phyloP scores from a whole-genome alignment of 2,329 filamentous ascomycete genomes.

The Aureobasidium leucospermi region DNA sequence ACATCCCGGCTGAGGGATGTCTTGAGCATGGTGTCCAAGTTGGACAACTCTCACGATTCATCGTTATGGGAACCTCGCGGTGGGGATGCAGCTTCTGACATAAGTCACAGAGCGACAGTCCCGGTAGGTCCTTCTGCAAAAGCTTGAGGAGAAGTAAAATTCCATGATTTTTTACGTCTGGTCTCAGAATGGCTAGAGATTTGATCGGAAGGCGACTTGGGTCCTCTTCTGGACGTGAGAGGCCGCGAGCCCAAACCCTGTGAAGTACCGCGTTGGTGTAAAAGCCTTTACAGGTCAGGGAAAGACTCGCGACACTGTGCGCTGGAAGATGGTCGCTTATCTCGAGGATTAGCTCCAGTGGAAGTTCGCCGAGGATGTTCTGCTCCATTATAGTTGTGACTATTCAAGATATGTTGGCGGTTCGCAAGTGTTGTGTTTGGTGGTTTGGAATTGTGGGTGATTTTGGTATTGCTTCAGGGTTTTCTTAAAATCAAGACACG shows the following conservation, averaged over 20 bases:
- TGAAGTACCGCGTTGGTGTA: background rate
- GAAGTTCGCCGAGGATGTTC: background rate
- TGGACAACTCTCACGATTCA: background rate
- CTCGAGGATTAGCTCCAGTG: background rate
- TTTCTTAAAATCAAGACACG: too few relatives aligned
- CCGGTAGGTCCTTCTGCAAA: background rate
- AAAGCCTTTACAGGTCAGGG: background rate
- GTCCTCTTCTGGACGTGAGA: background rate
- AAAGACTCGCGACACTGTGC: background rate
- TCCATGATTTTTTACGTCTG: background rate
- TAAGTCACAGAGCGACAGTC: background rate
- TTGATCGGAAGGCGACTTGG: background rate
- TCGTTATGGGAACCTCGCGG: background rate
- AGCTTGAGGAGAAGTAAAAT: background rate
- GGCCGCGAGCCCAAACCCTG: background rate
- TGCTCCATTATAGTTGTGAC: background rate
- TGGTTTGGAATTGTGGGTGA: too few relatives aligned
- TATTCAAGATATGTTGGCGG: too few relatives aligned
- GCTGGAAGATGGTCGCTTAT: background rate
- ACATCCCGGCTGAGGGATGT: background rate
- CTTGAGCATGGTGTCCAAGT: background rate
- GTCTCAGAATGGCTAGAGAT: background rate
- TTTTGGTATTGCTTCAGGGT: too few relatives aligned
- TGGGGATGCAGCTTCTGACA: background rate
- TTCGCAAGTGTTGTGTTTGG: background rate